These are phyloP conservation scores for Tricholoma matsutake DNA, from an alignment of 768 basidiomycete genomes.

Conservation along the genomic window DNA sequence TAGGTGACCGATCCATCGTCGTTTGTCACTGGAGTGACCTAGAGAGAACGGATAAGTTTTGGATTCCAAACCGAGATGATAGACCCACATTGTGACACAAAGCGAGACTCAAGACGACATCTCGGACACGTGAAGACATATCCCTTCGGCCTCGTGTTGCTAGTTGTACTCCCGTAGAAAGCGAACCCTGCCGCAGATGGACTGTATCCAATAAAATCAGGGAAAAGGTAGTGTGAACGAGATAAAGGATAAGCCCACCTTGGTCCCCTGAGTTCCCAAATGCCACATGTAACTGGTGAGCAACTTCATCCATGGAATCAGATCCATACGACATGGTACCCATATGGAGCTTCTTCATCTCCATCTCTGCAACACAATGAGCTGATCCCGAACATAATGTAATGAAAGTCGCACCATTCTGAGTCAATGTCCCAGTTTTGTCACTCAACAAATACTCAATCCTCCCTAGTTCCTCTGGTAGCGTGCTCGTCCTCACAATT, in stretches of 20 bases:
- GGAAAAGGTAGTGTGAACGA: neutral
- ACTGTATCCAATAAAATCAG: conserved; percentile 15
- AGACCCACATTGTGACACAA: conserved; percentile 88
- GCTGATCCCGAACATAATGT: neutral
- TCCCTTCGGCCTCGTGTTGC: conserved; percentile 86
- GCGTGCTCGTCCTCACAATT: conserved; percentile 94
- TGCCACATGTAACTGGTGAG: conserved; percentile 83
- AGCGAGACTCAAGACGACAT: conserved; percentile 90
- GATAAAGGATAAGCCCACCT: conserved; percentile 31
- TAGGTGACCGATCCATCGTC: conserved; percentile 95
- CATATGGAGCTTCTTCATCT: conserved; percentile 98
- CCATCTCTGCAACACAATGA: conserved; percentile 73
- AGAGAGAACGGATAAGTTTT: neutral
- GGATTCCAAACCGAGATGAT: neutral
- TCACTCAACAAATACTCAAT: conserved; percentile 96
- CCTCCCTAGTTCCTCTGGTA: conserved; percentile 94
- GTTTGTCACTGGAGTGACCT: conserved; percentile 95
- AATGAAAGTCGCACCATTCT: conserved; percentile 70
- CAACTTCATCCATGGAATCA: conserved; percentile 99
- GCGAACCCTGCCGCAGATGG: conserved; percentile 51
- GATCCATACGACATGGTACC: conserved; percentile 96
- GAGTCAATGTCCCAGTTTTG: conserved; percentile 96
- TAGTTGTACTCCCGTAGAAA: conserved; percentile 76
- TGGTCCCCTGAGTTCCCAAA: conserved; percentile 68
- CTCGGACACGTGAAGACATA: conserved; percentile 90